Conservation (phyloP, 1,284 basidiomycete species). For the Sanghuangporus sanghuang region DNA sequence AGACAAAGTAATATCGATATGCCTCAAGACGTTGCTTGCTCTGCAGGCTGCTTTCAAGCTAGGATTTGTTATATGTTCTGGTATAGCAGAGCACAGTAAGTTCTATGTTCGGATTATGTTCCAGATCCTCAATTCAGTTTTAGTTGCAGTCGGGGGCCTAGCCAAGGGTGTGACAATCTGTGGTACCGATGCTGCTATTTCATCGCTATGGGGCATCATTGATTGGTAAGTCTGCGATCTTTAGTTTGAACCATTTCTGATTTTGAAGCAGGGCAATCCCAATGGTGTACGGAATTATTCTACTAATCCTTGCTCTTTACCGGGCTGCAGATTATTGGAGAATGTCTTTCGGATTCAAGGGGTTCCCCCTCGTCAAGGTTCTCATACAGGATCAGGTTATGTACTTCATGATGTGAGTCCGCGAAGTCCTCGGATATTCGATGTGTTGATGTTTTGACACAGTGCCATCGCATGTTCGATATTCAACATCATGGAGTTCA, state of each 20-base stretch:
- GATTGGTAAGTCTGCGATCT: neutral
- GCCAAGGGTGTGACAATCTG: neutral
- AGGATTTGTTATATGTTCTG: neutral
- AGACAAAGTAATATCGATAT: neutral
- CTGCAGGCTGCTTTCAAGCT: neutral
- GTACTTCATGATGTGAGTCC: neutral
- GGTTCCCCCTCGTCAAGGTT: neutral
- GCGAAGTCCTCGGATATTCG: neutral
- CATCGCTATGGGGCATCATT: neutral
- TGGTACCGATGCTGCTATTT: neutral
- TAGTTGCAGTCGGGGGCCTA: neutral
- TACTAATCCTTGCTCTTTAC: neutral
- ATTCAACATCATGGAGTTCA: neutral
- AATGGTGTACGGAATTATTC: neutral
- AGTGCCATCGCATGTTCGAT: neutral
- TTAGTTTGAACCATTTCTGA: neutral
- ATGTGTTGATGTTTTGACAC: neutral
- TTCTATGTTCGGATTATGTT: neutral
- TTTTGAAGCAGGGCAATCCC: neutral
- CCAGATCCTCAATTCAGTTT: neutral
- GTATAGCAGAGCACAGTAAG: neutral
- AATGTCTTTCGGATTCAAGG: neutral
- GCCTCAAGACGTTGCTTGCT: neutral
- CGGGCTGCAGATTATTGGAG: conserved; percentile 1
- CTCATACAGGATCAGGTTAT: conserved; percentile 5